phyloP scores from a whole-genome alignment of 179 eudicot genomes.

The Amaranthus tricolor region DNA sequence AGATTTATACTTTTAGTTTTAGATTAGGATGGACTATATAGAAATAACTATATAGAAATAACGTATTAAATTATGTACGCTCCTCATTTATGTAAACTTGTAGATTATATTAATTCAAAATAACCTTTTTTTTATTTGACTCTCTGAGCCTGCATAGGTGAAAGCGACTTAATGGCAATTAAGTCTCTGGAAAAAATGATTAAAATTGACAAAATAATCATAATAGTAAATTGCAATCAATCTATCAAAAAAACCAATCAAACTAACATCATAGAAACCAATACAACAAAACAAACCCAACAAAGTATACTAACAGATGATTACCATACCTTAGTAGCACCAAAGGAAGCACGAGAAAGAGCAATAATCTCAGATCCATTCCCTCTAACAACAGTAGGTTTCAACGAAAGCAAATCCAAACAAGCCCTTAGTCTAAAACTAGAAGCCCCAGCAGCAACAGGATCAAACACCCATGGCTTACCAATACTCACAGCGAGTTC shows the following conservation, averaged over 20 bases:
- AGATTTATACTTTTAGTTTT: no score
- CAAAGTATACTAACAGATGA: not conserved
- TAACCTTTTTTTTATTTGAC: no score
- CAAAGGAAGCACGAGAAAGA: constrained; percentile 51
- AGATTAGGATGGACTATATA: no score
- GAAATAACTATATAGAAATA: no score
- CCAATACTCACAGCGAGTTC: constrained; percentile 31
- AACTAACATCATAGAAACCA: not conserved
- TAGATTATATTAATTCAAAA: no score
- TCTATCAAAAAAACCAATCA: not conserved
- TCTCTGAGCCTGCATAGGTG: no score
- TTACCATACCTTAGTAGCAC: constrained; percentile 46
- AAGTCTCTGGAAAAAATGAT: no score
- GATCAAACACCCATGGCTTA: constrained; percentile 90
- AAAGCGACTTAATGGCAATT: no score
- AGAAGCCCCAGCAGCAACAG: constrained; percentile 79
- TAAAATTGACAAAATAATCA: not conserved
- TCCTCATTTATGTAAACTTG: no score
- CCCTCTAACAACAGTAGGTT: constrained; percentile 76
- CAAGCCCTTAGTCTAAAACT: constrained; percentile 72
- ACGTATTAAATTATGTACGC: no score
- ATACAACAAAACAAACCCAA: not conserved
- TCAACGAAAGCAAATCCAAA: constrained; percentile 58
- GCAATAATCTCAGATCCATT: constrained; percentile 88
- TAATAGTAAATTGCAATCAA: not conserved